Base-by-base conservation (phyloP, 1,284 basidiomycete species). In the Mixia osmundae region DNA sequence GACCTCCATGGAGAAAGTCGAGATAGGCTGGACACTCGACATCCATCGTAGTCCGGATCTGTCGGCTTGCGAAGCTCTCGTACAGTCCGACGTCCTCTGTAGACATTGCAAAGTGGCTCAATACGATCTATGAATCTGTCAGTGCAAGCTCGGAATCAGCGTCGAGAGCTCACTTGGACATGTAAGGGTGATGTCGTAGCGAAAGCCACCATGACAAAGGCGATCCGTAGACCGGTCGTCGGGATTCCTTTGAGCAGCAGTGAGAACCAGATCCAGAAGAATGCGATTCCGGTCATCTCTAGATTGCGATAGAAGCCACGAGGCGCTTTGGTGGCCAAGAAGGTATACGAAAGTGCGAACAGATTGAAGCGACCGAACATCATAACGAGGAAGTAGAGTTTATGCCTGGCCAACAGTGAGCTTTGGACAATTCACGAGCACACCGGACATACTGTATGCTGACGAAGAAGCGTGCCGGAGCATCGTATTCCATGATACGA, bases 21-120 rank as follows among this genome's bases (percentile, higher is more conserved):
- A 94, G 65, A 30, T 69, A 69, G 3, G 72, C 64, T 1, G 74
- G 70, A 57, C 87, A 95, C 42, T 77, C 69, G 25, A 97, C 83
- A 56, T 97, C 91, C 45, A 82, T 79, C 0, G 91, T 95, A 6
- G 91, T 97, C 34, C 89, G 75, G 42, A 97, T 62, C 57, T 97
- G 89, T 22, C 91, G 73, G 47, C 79, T 74, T 1, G 77, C 67
- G 62, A 95, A 97, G 2, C 78, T 83, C 56, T 97, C 91, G 24
- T 62, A 62, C 1, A 82, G 77, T 2, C 87, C 87, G 18, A 95
- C 64, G 53, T 95, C 89, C 8, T 66, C 75, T 1, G 83, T 87
- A 5, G 85, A 85, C 62, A 91, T 87, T 30, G 80, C 79, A 58
- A 91, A 97, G 61, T 97, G 89, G 3, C 87, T 95, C 16, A 97